Conservation (phyloP, 1,284 basidiomycete species). For the Melampsora americana region DNA sequence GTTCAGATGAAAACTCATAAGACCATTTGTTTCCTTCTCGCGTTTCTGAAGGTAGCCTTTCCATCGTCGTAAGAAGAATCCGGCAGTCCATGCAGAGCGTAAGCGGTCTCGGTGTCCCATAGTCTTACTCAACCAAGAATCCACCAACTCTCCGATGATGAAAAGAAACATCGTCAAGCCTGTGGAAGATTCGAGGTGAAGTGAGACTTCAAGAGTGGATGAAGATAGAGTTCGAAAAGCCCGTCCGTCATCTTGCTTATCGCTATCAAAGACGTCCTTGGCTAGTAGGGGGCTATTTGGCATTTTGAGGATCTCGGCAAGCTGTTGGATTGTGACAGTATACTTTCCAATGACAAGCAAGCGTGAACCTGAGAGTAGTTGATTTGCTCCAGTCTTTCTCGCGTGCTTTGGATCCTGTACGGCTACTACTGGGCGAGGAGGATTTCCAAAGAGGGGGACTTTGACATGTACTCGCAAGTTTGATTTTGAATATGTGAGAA, state of each 20-base stretch:
- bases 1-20: slow-evolving; percentile 2
- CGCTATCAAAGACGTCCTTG: neutral
- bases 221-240: slow-evolving; percentile 2
- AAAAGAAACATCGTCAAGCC: slow-evolving; percentile 7
- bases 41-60: slow-evolving; percentile 8
- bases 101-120: slow-evolving; percentile 11
- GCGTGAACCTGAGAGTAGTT: slow-evolving; percentile 9
- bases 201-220: neutral
- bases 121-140: slow-evolving; percentile 3
- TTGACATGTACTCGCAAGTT: neutral
- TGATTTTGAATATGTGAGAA: neutral
- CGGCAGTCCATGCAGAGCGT: too few relatives aligned
- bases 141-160: slow-evolving; percentile 13
- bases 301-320: neutral
- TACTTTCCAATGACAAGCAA: slow-evolving; percentile 12
- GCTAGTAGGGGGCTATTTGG: neutral
- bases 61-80: too few relatives aligned
- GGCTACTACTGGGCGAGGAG: neutral
- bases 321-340: slow-evolving; percentile 11
- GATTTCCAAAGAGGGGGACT: slow-evolving; percentile 12
- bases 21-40: neutral
- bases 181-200: neutral
- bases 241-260: too few relatives aligned
- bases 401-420: too few relatives aligned
- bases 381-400: too few relatives aligned